Base-by-base conservation (phyloP, 148 eudicot species). In the Vaccinium macrocarpon region DNA sequence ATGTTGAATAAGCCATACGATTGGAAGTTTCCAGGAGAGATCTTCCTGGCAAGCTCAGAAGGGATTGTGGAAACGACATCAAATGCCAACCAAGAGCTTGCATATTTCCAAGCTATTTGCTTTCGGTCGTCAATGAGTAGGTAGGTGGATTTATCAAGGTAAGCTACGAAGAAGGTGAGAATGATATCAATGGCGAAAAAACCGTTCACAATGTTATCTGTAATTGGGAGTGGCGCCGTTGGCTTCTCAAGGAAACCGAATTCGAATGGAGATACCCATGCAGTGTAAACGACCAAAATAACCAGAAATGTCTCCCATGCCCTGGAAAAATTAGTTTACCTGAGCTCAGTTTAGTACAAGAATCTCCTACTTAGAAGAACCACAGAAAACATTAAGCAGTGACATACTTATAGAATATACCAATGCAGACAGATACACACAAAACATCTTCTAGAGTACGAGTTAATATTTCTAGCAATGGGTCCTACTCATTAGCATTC, bases 251-350 rank as follows among this genome's bases (percentile, higher is more conserved):
- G 87, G 81, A 90, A 93, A 6, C 96, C 94, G 12, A 93, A 91
- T 56, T 93, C 96, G 27, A 90, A 93, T 55, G 93, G 96, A 32
- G 95, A 91, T 21, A 91, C 90, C 95, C 95, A 93, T 9, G 95
- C 95, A 0, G 95, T 93, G 91, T 93, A 93, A 51, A 93, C 52
- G 15, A 93, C 94, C 48, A 93, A 83, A 80, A 84, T 48, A 15
- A 92, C 90, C 84, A 93, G 85, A 88, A 85, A 93, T 10, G 87
- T 82, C 84, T 93, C 92, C 96, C 96, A 93, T 19, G 80, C 85
- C 90, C 95, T 93, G 92, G 84, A 81, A 82, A 82, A 23, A 13
- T 35, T 49, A 55, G 38, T 78, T 82, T 62, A 59, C 59, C 61
- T 73, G 56, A 73, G 86, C 79, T 70, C 38, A 51, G 46, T 68